Evolutionary conservation across 2,329 filamentous ascomycete species (phyloP).

Genomic region (Fusarium sp.): DNA sequence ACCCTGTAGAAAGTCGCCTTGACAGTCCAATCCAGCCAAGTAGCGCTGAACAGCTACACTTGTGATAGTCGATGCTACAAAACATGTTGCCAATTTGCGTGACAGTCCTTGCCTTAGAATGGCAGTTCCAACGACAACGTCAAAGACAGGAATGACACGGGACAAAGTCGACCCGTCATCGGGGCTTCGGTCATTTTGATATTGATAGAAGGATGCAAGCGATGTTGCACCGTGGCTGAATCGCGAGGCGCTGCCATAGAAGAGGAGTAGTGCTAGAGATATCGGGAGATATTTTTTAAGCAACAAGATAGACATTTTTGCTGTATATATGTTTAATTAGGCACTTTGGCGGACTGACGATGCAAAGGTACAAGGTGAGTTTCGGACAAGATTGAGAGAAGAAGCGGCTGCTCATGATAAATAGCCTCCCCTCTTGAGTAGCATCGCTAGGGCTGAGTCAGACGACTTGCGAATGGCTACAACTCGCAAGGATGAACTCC

Average conservation of each 20-base stretch:
- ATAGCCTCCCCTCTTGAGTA: neutral
- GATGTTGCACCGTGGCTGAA: slow-evolving; percentile 27
- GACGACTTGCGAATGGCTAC: neutral
- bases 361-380: fast-evolving
- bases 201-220: slow-evolving; percentile 9
- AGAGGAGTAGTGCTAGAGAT: slow-evolving; percentile 13
- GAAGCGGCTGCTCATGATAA: neutral
- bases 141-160: slow-evolving; percentile 8
- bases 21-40: neutral
- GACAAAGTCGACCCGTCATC: slow-evolving; percentile 19
- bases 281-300: slow-evolving; percentile 11
- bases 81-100: slow-evolving; percentile 14
- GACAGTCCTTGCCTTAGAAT: neutral
- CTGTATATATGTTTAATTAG: fast-evolving
- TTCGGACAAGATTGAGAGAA: fast-evolving
- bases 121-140: slow-evolving; percentile 5
- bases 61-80: slow-evolving; percentile 17
- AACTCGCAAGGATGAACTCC: neutral
- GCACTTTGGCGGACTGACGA: fast-evolving
- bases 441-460: slow-evolving; percentile 5
- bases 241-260: slow-evolving; percentile 30
- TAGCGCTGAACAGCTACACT: slow-evolving; percentile 7
- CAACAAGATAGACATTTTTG: neutral
- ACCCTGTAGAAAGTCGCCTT: slow-evolving; percentile 8
- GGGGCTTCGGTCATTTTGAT: slow-evolving; percentile 10